Evolutionary conservation across 306 rosid species (phyloP).

Genomic region (Prosopis cineraria): DNA sequence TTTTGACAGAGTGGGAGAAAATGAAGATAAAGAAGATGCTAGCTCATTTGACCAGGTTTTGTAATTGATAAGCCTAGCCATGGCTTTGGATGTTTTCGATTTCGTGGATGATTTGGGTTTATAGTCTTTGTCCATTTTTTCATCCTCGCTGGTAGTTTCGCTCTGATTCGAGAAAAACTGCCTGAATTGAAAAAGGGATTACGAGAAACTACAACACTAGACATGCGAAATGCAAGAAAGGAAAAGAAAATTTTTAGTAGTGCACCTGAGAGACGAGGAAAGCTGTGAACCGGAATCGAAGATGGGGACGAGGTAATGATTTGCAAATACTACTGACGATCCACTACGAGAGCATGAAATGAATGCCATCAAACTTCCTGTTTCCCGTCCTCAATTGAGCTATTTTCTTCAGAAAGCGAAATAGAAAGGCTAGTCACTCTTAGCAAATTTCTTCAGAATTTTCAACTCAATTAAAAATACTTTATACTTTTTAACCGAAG

Average conservation of each 20-base stretch:
- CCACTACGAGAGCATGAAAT: constrained; percentile 24
- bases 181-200: constrained; percentile 42
- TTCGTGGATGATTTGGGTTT: constrained; percentile 43
- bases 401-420: no score
- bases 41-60: constrained; percentile 58
- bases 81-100: constrained; percentile 50
- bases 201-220: neutral
- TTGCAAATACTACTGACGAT: constrained; percentile 7
- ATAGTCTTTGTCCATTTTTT: constrained; percentile 18
- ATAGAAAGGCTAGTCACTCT: no score
- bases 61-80: constrained; percentile 57
- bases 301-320: constrained; percentile 8
- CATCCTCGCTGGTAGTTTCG: constrained; percentile 7
- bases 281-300: constrained; percentile 14
- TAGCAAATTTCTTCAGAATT: neutral
- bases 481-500: no score
- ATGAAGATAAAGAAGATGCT: constrained; percentile 46
- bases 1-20: constrained; percentile 56
- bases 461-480: no score
- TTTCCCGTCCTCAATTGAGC: neutral
- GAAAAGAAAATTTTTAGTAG: neutral
- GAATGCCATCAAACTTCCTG: constrained; percentile 18
- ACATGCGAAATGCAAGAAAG: neutral
- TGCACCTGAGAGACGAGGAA: constrained; percentile 41
- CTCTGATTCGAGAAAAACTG: constrained; percentile 38